phyloP scores from a whole-genome alignment of 768 basidiomycete genomes.

The Russula emetica region DNA sequence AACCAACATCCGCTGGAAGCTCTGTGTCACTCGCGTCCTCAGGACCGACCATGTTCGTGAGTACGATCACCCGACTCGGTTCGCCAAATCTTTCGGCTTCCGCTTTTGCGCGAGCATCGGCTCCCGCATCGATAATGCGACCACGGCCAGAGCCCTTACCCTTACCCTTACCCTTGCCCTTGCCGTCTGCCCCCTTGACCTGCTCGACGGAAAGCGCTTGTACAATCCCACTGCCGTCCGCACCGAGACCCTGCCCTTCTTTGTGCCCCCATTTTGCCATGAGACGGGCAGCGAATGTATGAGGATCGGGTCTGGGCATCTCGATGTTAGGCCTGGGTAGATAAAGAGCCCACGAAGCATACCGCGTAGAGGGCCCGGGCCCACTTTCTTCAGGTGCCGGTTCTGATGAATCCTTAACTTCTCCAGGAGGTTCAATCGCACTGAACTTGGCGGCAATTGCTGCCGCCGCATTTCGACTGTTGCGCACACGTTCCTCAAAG shows the following conservation, averaged over 20 bases:
- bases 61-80: conserved; percentile 81
- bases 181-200: conserved; percentile 40
- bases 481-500: conserved; percentile 57
- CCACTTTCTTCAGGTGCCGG: conserved; percentile 36
- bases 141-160: conserved; percentile 69
- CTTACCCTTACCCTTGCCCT: conserved; percentile 39
- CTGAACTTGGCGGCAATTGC: conserved; percentile 75
- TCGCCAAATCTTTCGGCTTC: conserved; percentile 83
- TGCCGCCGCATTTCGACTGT: conserved; percentile 60
- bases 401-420: conserved; percentile 31
- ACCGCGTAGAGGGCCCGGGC: conserved; percentile 31
- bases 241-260: conserved; percentile 89
- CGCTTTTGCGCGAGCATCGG: conserved; percentile 71
- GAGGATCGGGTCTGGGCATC: conserved; percentile 50
- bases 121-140: conserved; percentile 86
- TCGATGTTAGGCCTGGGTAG: background rate
- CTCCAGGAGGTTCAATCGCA: conserved; percentile 45
- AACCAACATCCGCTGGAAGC: conserved; percentile 82
- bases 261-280: conserved; percentile 98
- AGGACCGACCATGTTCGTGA: conserved; percentile 83
- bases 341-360: conserved; percentile 22
- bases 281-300: conserved; percentile 74
- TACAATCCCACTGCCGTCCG: conserved; percentile 77
- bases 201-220: conserved; percentile 85
- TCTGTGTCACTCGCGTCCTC: conserved; percentile 86